These are phyloP conservation scores for Byssothecium circinans DNA, from an alignment of 2,329 filamentous ascomycete species.

Conservation along the genomic window DNA sequence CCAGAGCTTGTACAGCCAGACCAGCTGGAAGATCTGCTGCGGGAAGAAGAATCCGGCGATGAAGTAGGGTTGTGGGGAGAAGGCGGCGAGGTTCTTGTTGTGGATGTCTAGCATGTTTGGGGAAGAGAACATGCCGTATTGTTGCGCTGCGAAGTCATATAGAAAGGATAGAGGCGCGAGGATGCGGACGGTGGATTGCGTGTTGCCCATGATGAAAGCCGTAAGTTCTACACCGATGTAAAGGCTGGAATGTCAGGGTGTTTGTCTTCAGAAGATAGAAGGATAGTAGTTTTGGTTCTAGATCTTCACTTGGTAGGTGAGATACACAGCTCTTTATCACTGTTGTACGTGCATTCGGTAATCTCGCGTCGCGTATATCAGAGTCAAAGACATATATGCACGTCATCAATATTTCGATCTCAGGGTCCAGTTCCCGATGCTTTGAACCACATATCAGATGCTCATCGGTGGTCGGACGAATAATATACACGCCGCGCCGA, in stretches of 20 bases:
- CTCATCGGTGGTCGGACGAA: background rate
- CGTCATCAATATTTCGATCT: background rate
- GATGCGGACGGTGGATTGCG: constrained; percentile 56
- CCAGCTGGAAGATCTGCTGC: constrained; percentile 61
- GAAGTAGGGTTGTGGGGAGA: constrained; percentile 60
- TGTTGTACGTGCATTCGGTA: background rate
- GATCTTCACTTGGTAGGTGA: background rate
- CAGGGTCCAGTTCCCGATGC: background rate
- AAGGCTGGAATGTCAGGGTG: background rate
- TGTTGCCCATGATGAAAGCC: constrained; percentile 52
- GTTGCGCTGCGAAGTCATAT: constrained; percentile 61
- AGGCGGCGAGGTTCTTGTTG: constrained; percentile 61
- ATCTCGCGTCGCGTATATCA: background rate
- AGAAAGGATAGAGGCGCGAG: constrained; percentile 58
- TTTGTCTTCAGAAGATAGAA: background rate
- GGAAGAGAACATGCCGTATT: constrained; percentile 59
- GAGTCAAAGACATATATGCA: background rate
- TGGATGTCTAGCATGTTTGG: constrained; percentile 64
- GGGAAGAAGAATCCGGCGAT: constrained; percentile 64
- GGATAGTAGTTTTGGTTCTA: background rate
- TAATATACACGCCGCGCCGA: background rate
- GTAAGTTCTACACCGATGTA: background rate
- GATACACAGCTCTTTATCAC: background rate
- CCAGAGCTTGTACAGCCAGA: constrained; percentile 60
- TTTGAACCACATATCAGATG: background rate